Percentiles rank a stretch among this genome's conserved stretches.
phyloP scores from a whole-genome alignment of 202 grass and related monocot species.

The Bolboschoenoplectus hybrid region DNA sequence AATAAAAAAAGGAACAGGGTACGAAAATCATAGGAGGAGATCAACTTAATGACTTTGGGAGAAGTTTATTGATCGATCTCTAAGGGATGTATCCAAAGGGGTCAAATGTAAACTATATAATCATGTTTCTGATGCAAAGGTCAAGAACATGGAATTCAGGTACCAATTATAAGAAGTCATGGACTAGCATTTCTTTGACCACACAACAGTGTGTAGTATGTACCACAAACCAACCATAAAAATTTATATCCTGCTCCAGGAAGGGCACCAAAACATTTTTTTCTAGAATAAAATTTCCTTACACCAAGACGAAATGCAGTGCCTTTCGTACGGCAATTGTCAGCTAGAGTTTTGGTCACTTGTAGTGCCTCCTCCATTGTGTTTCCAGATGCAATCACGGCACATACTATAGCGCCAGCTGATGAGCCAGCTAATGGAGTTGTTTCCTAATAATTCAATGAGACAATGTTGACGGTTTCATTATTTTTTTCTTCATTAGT shows the following conservation, averaged over 20 bases:
- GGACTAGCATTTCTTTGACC: background rate
- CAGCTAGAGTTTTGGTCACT: slow-evolving; percentile 76
- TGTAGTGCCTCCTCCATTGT: slow-evolving; percentile 79
- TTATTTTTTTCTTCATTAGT: background rate
- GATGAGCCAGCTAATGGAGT: slow-evolving; percentile 93
- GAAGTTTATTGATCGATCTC: background rate
- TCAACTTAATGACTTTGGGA: background rate
- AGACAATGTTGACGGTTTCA: background rate
- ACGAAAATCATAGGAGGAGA: background rate
- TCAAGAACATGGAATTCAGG: background rate
- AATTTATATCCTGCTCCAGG: background rate
- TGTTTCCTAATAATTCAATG: slow-evolving; percentile 56
- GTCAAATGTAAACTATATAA: background rate
- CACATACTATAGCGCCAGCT: slow-evolving; percentile 95
- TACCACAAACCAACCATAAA: background rate
- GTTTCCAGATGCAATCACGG: slow-evolving; percentile 79
- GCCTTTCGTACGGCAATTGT: slow-evolving; percentile 80
- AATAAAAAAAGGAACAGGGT: background rate
- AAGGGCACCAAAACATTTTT: background rate
- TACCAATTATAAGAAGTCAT: background rate
- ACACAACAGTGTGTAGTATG: background rate
- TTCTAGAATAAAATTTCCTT: background rate
- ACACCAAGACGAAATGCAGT: slow-evolving; percentile 91
- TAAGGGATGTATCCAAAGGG: background rate
- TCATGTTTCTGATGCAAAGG: background rate